Evolutionary conservation across 179 eudicot species (phyloP).

Genomic region (Dionaea muscipula): DNA sequence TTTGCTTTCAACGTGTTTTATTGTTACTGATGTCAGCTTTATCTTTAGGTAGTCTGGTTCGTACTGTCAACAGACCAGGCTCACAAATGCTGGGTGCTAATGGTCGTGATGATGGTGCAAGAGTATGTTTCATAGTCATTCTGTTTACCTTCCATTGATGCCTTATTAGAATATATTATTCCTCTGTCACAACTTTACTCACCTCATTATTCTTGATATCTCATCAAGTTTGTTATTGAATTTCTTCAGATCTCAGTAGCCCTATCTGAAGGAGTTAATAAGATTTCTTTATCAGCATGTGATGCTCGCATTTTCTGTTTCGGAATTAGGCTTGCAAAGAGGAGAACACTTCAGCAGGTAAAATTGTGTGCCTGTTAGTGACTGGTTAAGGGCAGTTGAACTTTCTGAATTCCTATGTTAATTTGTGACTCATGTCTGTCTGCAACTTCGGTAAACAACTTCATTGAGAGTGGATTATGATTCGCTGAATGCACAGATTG

Average conservation of each 20-base stretch:
- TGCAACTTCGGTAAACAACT: too few species aligned
- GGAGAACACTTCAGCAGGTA: conserved; percentile 77
- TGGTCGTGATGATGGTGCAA: conserved; percentile 95
- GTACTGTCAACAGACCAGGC: conserved; percentile 72
- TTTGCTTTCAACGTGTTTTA: not conserved
- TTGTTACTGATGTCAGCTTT: conserved; percentile 7
- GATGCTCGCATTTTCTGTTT: conserved; percentile 85
- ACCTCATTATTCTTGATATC: not conserved
- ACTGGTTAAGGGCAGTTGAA: not conserved
- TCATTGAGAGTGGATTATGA: too few species aligned
- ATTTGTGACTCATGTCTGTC: not conserved
- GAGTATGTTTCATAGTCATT: conserved; percentile 35
- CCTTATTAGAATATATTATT: not conserved
- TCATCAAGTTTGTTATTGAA: not conserved
- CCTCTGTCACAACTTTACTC: not conserved
- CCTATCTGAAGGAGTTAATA: conserved; percentile 69
- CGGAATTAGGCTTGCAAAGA: conserved; percentile 79
- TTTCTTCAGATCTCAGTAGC: conserved; percentile 52
- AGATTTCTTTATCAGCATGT: conserved; percentile 59
- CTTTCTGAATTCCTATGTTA: not conserved
- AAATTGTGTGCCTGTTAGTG: not conserved
- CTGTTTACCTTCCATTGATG: not conserved
- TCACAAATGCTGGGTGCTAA: conserved; percentile 79
- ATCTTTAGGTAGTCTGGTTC: conserved; percentile 54
- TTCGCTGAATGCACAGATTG: too few species aligned